phyloP scores from a whole-genome alignment of 164 flowering plant genomes.

The Cinnamomum micranthum region DNA sequence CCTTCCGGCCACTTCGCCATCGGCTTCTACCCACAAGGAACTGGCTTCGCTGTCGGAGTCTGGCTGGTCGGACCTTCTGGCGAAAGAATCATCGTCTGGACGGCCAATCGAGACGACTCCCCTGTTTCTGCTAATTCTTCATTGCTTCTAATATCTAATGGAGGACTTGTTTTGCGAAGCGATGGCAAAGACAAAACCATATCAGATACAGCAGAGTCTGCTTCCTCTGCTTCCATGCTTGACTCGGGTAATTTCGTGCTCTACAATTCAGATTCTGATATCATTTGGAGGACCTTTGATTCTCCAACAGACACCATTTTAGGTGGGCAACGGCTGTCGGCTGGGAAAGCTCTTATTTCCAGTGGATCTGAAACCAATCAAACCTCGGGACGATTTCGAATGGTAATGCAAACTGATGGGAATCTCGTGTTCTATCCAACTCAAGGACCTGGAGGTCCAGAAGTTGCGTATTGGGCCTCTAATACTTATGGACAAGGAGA shows the following conservation, averaged over 20 bases:
- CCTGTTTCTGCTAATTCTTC: slow-evolving; percentile 4
- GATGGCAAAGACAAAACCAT: not conserved
- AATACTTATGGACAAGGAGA: not conserved
- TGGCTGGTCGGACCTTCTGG: not conserved
- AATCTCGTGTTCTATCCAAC: slow-evolving; percentile 20
- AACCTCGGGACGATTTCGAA: slow-evolving; percentile 16
- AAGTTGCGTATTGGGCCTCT: slow-evolving; percentile 10
- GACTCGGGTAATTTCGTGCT: slow-evolving; percentile 28
- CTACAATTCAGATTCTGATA: not conserved
- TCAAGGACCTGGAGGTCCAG: too few relatives aligned
- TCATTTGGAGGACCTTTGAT: slow-evolving; percentile 25
- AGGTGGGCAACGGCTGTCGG: slow-evolving; percentile 4
- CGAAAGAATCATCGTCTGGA: slow-evolving; percentile 15
- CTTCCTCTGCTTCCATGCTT: slow-evolving; percentile 26
- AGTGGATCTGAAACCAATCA: slow-evolving; percentile 8
- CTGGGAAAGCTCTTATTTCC: slow-evolving; percentile 2
- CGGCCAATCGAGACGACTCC: slow-evolving; percentile 14
- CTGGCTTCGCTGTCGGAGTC: slow-evolving; percentile 8
- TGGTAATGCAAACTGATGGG: slow-evolving; percentile 25
- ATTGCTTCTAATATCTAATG: slow-evolving; percentile 1
- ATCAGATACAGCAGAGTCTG: not conserved
- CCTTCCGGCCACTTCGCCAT: slow-evolving; percentile 24
- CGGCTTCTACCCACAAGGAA: slow-evolving; percentile 21
- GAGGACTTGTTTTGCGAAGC: slow-evolving; percentile 9
- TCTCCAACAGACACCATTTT: slow-evolving; percentile 25